Conservation (phyloP, 2,329 filamentous ascomycete species). For the Dothistroma septosporum region DNA sequence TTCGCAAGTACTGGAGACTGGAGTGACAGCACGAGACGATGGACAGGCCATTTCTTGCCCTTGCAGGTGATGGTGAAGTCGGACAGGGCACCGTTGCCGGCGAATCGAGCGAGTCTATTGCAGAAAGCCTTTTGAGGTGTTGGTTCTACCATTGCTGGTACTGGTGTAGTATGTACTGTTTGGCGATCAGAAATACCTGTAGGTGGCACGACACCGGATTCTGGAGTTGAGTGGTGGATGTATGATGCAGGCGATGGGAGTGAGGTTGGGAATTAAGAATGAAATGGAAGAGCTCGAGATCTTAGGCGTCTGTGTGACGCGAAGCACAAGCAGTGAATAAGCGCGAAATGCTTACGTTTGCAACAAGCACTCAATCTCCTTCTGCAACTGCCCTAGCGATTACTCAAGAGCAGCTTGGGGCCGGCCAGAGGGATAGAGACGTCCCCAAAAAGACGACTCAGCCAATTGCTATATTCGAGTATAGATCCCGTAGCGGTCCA, state of each 20-base stretch:
- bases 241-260: not conserved
- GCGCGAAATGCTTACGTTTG: too few relatives aligned
- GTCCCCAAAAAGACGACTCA: too few relatives aligned
- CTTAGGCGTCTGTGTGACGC: not conserved
- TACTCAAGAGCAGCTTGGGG: too few relatives aligned
- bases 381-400: too few relatives aligned
- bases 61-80: conserved; percentile 22
- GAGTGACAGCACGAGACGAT: conserved; percentile 23
- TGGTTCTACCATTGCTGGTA: not conserved
- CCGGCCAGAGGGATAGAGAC: too few relatives aligned
- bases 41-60: conserved; percentile 13
- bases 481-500: too few relatives aligned
- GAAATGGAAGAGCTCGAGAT: not conserved
- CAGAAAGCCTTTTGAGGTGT: not conserved
- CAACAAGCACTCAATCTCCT: too few relatives aligned
- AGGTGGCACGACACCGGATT: too few relatives aligned
- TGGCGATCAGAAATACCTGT: too few relatives aligned
- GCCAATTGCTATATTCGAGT: too few relatives aligned
- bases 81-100: conserved; percentile 1
- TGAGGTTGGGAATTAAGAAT: not conserved
- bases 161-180: too few relatives aligned
- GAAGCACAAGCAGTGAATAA: not conserved
- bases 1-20: conserved; percentile 23
- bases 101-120: not conserved
- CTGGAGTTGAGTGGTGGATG: too few relatives aligned